Evolutionary conservation across 2,329 filamentous ascomycete genomes (phyloP).

Genomic region (Calycina herbarum): DNA sequence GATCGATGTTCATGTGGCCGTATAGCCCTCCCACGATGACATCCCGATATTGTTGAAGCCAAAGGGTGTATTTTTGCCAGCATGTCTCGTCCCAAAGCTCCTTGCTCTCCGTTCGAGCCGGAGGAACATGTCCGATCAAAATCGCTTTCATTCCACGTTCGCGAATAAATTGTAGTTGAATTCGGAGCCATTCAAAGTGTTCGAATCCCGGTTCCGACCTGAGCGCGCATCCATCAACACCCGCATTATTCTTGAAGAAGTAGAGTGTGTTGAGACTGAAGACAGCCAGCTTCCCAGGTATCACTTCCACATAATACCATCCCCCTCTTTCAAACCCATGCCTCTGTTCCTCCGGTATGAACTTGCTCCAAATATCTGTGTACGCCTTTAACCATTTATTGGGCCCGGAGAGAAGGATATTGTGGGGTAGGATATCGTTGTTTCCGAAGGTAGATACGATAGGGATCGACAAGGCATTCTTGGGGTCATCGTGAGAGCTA

Average conservation of each 20-base stretch:
- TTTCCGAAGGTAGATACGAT: conserved; percentile 92
- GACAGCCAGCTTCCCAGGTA: conserved; percentile 80
- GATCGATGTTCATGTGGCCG: conserved; percentile 98
- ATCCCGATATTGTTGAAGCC: conserved; percentile 87
- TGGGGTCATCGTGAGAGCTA: conserved; percentile 52
- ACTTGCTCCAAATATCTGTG: conserved; percentile 74
- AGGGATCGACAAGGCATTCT: conserved; percentile 67
- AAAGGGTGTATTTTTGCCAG: conserved; percentile 96
- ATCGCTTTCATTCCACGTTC: conserved; percentile 90
- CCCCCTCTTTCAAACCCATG: conserved; percentile 91
- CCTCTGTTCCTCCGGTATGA: conserved; percentile 89
- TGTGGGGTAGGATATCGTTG: conserved; percentile 96
- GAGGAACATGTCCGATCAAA: conserved; percentile 89
- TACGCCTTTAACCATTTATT: conserved; percentile 84
- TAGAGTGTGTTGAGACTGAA: conserved; percentile 96
- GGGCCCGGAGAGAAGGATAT: conserved; percentile 82
- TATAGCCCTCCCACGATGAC: conserved; percentile 78
- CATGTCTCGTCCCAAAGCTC: conserved; percentile 93
- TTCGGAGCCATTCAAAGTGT: conserved; percentile 93
- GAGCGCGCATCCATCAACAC: conserved; percentile 82
- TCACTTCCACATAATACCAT: conserved; percentile 92
- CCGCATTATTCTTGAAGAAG: conserved; percentile 90
- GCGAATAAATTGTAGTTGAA: conserved; percentile 83
- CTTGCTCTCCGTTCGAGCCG: conserved; percentile 82
- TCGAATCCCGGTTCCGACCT: conserved; percentile 85